Evolutionary conservation across 1,139 yeast genomes (phyloP), one percentile per base, ranked within the genome.

Genomic region (Geotrichum restrictum): DNA sequence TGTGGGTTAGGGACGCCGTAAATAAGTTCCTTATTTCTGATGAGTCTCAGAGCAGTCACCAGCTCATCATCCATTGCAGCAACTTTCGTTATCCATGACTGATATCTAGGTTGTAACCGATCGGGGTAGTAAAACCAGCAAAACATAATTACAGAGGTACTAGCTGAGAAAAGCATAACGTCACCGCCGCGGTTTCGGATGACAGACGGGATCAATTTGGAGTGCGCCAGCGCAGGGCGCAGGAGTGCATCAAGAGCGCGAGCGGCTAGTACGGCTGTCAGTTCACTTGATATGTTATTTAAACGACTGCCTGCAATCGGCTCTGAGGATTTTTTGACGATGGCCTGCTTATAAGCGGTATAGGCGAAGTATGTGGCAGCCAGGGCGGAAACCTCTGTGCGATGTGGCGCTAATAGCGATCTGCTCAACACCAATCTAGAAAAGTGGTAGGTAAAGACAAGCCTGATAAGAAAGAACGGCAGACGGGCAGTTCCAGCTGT

Each of bases 71-170:
- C 77, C 68, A 74, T 68, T 39, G 66, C 62, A 4, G 77, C 75
- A 18, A 75, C 74, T 51, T 66, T 64, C 10, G 76, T 69, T 57
- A 74, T 72, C 78, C 78, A 74, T 38, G 62, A 60, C 27, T 66
- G 64, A 57, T 74, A 74, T n/a, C 70, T 64, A 3, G 67, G 66
- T 5, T 75, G 70, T 33, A 74, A 60, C 38, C 63, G 63, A 13
- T 66, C 64, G 1, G 77, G 77, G 47, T 63, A 56, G 56, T 61
- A 73, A 53, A 72, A 70, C 77, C 77, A 74, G 29, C 68, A 54
- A 56, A 65, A 69, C 76, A 74, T 74, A 46, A 74, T 70, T 24
- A 70, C 61, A 42, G 56, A 61, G 37, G 60, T 57, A 2, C 65
- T 57, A 4, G 57, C 52, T 3, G 60, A 50, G 59, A 67, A 60